A percentile compares a stretch with the other conserved stretches of the same genome.
Conservation (phyloP, 75 land plant genomes). For the Selaginella tamariscina region DNA sequence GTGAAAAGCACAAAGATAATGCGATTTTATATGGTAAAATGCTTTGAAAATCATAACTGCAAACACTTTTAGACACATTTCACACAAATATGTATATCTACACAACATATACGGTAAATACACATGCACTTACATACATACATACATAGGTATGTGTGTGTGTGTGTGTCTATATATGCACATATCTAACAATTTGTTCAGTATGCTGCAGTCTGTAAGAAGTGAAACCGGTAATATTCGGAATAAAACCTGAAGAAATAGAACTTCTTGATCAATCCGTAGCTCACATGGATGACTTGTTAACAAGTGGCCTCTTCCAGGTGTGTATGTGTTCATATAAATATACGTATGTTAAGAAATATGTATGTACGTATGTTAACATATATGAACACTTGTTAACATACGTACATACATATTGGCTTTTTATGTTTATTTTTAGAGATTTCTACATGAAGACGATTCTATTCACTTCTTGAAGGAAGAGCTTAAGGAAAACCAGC, state of each 20-base stretch:
- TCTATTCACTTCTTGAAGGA: not conserved
- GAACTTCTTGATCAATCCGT: not conserved
- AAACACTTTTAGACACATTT: not conserved
- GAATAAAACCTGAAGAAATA: not conserved
- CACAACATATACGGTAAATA: not conserved
- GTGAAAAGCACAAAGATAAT: not conserved
- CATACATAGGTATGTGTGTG: not conserved
- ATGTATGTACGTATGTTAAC: no score
- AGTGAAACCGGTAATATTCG: conserved; percentile 14
- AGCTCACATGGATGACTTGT: not conserved
- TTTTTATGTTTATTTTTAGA: no score
- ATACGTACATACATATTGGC: no score
- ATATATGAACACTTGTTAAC: no score
- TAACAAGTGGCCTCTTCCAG: not conserved
- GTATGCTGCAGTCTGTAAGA: conserved; percentile 41
- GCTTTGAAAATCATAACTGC: not conserved
- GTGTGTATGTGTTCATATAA: not conserved
- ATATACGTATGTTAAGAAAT: no score
- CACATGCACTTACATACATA: not conserved
- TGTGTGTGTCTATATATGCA: no score
- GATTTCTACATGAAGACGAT: not conserved
- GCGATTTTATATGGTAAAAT: not conserved
- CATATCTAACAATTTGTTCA: conserved; percentile 3
- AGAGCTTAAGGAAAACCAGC: not conserved
- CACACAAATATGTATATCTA: not conserved